Evolutionary conservation across 1,284 basidiomycete species (phyloP).

Genomic region (Clitocybe nebularis): DNA sequence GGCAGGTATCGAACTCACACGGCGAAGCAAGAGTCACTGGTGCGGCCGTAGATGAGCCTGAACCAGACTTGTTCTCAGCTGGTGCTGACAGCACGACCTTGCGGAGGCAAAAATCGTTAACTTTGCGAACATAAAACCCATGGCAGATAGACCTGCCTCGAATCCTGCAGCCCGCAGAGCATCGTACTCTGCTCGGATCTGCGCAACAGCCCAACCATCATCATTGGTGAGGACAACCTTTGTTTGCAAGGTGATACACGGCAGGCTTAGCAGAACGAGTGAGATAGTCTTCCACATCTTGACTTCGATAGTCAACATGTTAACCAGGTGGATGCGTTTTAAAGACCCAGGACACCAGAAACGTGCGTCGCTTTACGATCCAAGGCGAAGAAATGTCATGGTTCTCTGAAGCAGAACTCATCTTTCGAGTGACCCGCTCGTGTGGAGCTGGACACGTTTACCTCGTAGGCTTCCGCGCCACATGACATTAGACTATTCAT

Average conservation of each 20-base stretch:
- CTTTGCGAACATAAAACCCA: too few relatives aligned
- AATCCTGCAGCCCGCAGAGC: conserved; percentile 30
- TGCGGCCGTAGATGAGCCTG: conserved; percentile 30
- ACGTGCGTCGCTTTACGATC: background rate
- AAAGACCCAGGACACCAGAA: background rate
- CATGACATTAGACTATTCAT: too few relatives aligned
- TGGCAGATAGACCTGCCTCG: conserved; percentile 25
- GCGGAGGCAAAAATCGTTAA: too few relatives aligned
- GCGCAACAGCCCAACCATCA: conserved; percentile 38
- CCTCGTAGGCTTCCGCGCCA: too few relatives aligned
- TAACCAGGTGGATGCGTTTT: background rate
- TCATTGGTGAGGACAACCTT: conserved; percentile 13
- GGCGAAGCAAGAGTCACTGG: conserved; percentile 26
- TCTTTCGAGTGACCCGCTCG: too few relatives aligned
- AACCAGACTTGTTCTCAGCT: conserved; percentile 40
- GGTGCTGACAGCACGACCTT: conserved; percentile 41
- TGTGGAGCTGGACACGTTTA: too few relatives aligned
- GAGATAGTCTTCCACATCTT: background rate
- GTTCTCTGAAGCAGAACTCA: too few relatives aligned
- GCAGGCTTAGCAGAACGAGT: background rate
- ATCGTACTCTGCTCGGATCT: conserved; percentile 36
- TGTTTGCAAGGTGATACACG: background rate
- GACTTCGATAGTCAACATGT: background rate
- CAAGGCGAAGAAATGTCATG: background rate
- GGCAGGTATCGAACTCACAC: conserved; percentile 41